Conservation (phyloP, 805 yeast species). For the Wickerhamomyces ciferrii region DNA sequence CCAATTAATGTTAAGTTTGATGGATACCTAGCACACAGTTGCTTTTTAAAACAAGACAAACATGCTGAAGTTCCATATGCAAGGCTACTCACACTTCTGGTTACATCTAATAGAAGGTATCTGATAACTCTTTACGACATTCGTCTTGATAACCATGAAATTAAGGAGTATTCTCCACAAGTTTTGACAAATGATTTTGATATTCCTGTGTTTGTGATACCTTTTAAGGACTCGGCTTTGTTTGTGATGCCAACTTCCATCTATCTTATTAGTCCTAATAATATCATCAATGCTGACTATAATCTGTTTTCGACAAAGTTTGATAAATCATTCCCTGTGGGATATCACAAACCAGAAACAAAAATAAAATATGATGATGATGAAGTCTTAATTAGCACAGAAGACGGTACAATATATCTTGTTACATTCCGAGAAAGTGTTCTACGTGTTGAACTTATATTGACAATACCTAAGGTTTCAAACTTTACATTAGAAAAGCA, state of each 20-base stretch:
- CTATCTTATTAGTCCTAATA: slow-evolving; percentile 33
- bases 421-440: slow-evolving; percentile 18
- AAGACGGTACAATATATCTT: slow-evolving; percentile 19
- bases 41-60: slow-evolving; percentile 35
- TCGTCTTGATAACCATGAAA: slow-evolving; percentile 30
- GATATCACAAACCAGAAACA: slow-evolving; percentile 25
- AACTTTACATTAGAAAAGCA: slow-evolving; percentile 15
- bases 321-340: slow-evolving; percentile 34
- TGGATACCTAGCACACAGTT: slow-evolving; percentile 35
- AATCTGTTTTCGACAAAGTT: slow-evolving; percentile 22
- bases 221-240: slow-evolving; percentile 34
- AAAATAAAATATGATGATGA: slow-evolving; percentile 12
- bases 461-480: slow-evolving; percentile 31
- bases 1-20: slow-evolving; percentile 35
- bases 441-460: slow-evolving; percentile 23
- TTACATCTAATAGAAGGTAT: slow-evolving; percentile 32
- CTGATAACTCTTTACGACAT: slow-evolving; percentile 34
- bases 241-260: slow-evolving; percentile 31
- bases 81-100: slow-evolving; percentile 29
- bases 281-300: slow-evolving; percentile 42
- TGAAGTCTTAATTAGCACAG: slow-evolving; percentile 19
- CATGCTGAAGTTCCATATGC: slow-evolving; percentile 21
- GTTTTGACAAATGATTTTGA: slow-evolving; percentile 34
- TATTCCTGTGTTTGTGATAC: slow-evolving; percentile 37
- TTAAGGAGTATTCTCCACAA: slow-evolving; percentile 30